Base-by-base conservation (phyloP, 164 flowering plant species). In the Brasenia schreberi region DNA sequence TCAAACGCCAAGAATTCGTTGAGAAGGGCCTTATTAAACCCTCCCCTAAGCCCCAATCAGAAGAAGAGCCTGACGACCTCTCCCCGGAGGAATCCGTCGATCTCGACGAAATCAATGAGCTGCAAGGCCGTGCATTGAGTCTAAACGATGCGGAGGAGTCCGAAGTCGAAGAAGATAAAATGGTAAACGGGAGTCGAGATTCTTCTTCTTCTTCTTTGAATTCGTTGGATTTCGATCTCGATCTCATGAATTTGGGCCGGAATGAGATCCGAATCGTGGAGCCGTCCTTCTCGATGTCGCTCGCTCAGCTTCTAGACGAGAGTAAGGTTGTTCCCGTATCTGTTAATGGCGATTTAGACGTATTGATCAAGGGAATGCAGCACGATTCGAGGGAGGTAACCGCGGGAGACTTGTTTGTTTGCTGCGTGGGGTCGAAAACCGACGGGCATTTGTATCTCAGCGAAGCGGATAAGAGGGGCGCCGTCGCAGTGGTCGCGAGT, bases 401-500 rank as follows among this genome's bases (percentile, higher is more conserved):
- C 65, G 67, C 87, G 0, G 97, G 97, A 5, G 97, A 91, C 79
- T 82, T 94, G 78, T 89, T 89, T 77, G 94, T 94, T 62, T 94
- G 96, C 65, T 84, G 93, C 73, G 84, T 87, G 59, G 95, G 96
- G 75, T 79, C 67, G 80, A 81, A 79, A 42, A 85, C 87, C 6
- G 99, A 89, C 77, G 99, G 92, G 64, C 93, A 94, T 81, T 77
- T 89, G 75, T 82, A 68, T 70, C 74, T 94, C 71, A 83, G 74
- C 59, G 97, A 94, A 83, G 97, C 99, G 12, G 95, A 91, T 71
- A 94, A 91, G 85, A 84, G 99, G 77, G 99, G 99, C 60, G 99
- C 97, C 14, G 95, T 89, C 59, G 99, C 97, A 0, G 90, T 91
- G 44, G 99, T 94, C 4, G 99, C 97, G 0, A 91, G 90, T 70